Percentiles rank a stretch among this genome's conserved stretches.
Evolutionary conservation across 345 rosid genomes (phyloP).

Genomic region (Salix exigua): DNA sequence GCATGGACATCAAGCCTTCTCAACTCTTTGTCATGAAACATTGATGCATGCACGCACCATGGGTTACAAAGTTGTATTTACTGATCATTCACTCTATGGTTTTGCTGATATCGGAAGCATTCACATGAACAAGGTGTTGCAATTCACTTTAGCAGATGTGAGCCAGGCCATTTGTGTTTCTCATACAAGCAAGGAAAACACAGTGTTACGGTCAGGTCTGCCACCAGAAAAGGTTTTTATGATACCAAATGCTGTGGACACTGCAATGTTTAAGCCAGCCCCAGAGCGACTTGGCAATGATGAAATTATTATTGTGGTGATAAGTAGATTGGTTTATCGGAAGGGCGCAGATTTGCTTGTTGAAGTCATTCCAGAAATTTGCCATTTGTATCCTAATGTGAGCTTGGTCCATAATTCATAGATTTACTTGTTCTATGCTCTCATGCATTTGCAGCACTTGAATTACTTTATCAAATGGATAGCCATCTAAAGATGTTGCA

Average conservation of each 20-base stretch:
- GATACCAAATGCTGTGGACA: slow-evolving; percentile 97
- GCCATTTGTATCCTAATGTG: slow-evolving; percentile 68
- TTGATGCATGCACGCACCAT: slow-evolving; percentile 89
- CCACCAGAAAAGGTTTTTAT: slow-evolving; percentile 81
- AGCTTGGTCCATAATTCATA: slow-evolving; percentile 23
- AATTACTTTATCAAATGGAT: not conserved
- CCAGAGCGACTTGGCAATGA: slow-evolving; percentile 42
- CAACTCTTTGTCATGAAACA: slow-evolving; percentile 94
- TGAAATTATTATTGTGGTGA: slow-evolving; percentile 77
- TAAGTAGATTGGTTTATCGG: slow-evolving; percentile 92
- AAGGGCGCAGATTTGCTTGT: slow-evolving; percentile 96
- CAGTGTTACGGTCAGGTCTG: slow-evolving; percentile 82
- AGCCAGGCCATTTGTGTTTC: slow-evolving; percentile 96
- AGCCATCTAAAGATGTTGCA: not conserved
- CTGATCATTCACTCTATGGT: slow-evolving; percentile 91
- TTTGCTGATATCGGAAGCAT: slow-evolving; percentile 95
- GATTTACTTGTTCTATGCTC: not conserved
- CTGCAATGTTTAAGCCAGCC: slow-evolving; percentile 93
- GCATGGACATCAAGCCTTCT: slow-evolving; percentile 97
- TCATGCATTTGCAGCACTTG: not conserved
- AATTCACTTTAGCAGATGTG: slow-evolving; percentile 90
- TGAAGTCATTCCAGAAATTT: slow-evolving; percentile 91
- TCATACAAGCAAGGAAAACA: slow-evolving; percentile 94
- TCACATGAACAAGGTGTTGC: slow-evolving; percentile 94
- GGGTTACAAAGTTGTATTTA: slow-evolving; percentile 88